phyloP scores from a whole-genome alignment of 768 basidiomycete species.

The Hebeloma cylindrosporum region DNA sequence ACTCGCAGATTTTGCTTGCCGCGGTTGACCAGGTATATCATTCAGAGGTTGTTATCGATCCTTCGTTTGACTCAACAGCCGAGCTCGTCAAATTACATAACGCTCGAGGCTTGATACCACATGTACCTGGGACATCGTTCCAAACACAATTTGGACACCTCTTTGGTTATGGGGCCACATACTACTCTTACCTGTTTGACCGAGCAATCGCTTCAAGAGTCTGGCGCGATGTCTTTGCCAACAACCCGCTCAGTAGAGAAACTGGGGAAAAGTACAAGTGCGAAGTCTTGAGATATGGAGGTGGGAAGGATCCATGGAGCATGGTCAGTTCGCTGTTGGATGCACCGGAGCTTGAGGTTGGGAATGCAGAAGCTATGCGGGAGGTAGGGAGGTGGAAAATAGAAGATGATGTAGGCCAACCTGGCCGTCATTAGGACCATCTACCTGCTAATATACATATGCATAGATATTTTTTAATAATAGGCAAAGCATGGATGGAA shows the following conservation, averaged over 20 bases:
- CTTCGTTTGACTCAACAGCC: slow-evolving; percentile 71
- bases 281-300: slow-evolving; percentile 78
- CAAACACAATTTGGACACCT: slow-evolving; percentile 96
- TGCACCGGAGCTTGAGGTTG: slow-evolving; percentile 61
- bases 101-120: slow-evolving; percentile 75
- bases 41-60: slow-evolving; percentile 55
- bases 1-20: slow-evolving; percentile 88
- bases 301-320: slow-evolving; percentile 90
- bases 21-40: slow-evolving; percentile 90
- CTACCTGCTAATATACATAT: background rate
- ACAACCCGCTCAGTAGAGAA: slow-evolving; percentile 65
- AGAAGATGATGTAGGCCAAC: slow-evolving; percentile 65
- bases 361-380: slow-evolving; percentile 83
- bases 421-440: slow-evolving; percentile 56
- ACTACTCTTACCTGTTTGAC: slow-evolving; percentile 97
- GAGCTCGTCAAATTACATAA: slow-evolving; percentile 62
- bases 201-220: slow-evolving; percentile 94
- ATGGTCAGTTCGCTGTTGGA: slow-evolving; percentile 79
- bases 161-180: slow-evolving; percentile 95
- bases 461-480: background rate
- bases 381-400: slow-evolving; percentile 89
- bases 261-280: slow-evolving; percentile 80
- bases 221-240: slow-evolving; percentile 73
- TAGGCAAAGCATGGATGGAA: too few relatives aligned
- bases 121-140: slow-evolving; percentile 84